phyloP scores from a whole-genome alignment of 495 filamentous ascomycete species.

The Echria macrotheca region DNA sequence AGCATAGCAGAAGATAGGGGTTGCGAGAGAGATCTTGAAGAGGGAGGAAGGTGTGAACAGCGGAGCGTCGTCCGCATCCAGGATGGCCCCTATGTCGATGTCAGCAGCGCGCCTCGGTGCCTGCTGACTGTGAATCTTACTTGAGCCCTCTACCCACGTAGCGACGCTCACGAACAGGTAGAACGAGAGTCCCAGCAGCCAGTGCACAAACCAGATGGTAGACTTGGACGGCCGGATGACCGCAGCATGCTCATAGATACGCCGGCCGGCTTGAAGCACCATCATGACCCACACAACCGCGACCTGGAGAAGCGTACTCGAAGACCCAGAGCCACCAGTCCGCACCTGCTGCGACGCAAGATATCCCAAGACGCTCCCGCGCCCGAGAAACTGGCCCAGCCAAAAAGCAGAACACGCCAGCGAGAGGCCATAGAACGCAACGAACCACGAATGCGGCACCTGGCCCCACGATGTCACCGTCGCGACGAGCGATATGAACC shows the following conservation, averaged over 20 bases:
- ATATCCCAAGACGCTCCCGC: constrained; percentile 46
- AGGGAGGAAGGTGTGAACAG: constrained; percentile 41
- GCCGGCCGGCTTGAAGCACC: constrained; percentile 64
- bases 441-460: constrained; percentile 86
- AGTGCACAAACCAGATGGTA: constrained; percentile 80
- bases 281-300: constrained; percentile 64
- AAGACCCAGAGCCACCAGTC: constrained; percentile 14
- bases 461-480: constrained; percentile 33
- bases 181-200: constrained; percentile 70
- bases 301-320: constrained; percentile 63
- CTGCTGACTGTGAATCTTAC: constrained; percentile 39
- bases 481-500: constrained; percentile 25
- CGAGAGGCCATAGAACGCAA: constrained; percentile 76
- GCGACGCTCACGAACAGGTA: constrained; percentile 67
- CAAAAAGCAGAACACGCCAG: constrained; percentile 70
- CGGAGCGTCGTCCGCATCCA: constrained; percentile 28
- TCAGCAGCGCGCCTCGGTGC: constrained; percentile 2
- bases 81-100: constrained; percentile 20
- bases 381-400: constrained; percentile 57
- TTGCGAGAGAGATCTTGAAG: constrained; percentile 53
- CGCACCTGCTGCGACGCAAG: constrained; percentile 35
- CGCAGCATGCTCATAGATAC: constrained; percentile 64
- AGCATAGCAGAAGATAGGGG: constrained; percentile 65
- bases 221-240: constrained; percentile 59
- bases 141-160: constrained; percentile 80